phyloP scores from a whole-genome alignment of 2,329 filamentous ascomycete species.

The Penicillium frequentans region DNA sequence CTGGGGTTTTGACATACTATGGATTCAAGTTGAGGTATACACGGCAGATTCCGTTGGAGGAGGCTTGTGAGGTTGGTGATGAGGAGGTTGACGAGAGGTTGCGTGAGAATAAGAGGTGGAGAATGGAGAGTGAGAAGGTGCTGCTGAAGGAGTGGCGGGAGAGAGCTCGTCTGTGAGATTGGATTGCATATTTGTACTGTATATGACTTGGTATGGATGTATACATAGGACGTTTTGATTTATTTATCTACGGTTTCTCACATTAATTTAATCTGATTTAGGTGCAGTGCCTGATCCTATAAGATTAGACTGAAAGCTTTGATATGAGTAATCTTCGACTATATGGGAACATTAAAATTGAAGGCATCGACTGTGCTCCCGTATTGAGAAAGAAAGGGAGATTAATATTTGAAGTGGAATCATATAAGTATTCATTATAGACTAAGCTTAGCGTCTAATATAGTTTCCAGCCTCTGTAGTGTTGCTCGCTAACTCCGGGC shows the following conservation, averaged over 20 bases:
- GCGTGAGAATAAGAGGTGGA: conserved; percentile 29
- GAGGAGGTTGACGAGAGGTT: conserved; percentile 36
- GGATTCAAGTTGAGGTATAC: conserved; percentile 28
- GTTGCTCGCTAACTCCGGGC: background rate
- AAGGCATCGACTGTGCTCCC: too few relatives aligned
- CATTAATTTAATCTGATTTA: too few relatives aligned
- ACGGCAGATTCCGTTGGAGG: conserved; percentile 34
- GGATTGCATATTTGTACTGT: background rate
- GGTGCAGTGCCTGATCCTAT: too few relatives aligned
- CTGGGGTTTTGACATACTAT: conserved; percentile 35
- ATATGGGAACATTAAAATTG: too few relatives aligned
- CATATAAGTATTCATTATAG: background rate
- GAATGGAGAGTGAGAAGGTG: conserved; percentile 35
- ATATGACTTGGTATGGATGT: background rate
- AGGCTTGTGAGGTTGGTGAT: conserved; percentile 34
- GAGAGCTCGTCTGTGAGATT: conserved; percentile 29
- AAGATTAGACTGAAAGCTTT: too few relatives aligned
- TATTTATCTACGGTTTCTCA: too few relatives aligned
- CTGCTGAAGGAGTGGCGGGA: conserved; percentile 32
- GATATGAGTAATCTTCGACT: too few relatives aligned
- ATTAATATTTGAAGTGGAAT: background rate
- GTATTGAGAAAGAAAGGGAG: too few relatives aligned
- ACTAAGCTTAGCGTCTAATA: background rate
- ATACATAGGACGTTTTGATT: background rate
- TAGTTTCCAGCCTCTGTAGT: background rate